Evolutionary conservation across 2,329 filamentous ascomycete genomes (phyloP).

Genomic region (Mycosphaerella arachidis): DNA sequence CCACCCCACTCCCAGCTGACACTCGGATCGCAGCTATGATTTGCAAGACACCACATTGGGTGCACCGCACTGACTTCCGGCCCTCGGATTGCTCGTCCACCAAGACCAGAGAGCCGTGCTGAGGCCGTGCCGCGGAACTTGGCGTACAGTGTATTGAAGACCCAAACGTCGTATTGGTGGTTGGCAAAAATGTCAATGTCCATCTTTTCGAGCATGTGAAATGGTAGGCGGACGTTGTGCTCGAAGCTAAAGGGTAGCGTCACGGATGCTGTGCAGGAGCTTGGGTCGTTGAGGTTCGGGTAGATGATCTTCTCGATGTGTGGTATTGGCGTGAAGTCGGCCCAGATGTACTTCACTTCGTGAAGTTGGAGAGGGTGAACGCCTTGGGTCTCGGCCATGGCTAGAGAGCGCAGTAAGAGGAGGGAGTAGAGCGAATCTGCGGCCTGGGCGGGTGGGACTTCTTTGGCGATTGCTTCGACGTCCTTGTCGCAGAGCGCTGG

Average conservation of each 20-base stretch:
- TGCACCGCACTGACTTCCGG: constrained; percentile 92
- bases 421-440: constrained; percentile 58
- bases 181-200: constrained; percentile 68
- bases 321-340: constrained; percentile 47
- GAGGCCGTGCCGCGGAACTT: constrained; percentile 94
- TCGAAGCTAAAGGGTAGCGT: constrained; percentile 75
- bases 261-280: constrained; percentile 37
- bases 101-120: constrained; percentile 62
- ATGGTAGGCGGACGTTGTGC: constrained; percentile 67
- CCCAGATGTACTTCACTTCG: constrained; percentile 62
- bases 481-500: constrained; percentile 53
- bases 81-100: constrained; percentile 60
- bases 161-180: constrained; percentile 65
- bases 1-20: constrained; percentile 92
- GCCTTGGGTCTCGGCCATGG: constrained; percentile 57
- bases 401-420: constrained; percentile 55
- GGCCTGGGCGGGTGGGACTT: constrained; percentile 54
- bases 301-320: constrained; percentile 13
- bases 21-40: constrained; percentile 94
- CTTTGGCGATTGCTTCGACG: constrained; percentile 55
- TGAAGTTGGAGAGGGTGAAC: constrained; percentile 56
- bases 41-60: constrained; percentile 92
- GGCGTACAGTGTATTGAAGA: constrained; percentile 85
- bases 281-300: constrained; percentile 10
- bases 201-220: constrained; percentile 80